Evolutionary conservation across 1,284 basidiomycete genomes (phyloP), one percentile per base, ranked within the genome.

Genomic region (Irpex sp.): DNA sequence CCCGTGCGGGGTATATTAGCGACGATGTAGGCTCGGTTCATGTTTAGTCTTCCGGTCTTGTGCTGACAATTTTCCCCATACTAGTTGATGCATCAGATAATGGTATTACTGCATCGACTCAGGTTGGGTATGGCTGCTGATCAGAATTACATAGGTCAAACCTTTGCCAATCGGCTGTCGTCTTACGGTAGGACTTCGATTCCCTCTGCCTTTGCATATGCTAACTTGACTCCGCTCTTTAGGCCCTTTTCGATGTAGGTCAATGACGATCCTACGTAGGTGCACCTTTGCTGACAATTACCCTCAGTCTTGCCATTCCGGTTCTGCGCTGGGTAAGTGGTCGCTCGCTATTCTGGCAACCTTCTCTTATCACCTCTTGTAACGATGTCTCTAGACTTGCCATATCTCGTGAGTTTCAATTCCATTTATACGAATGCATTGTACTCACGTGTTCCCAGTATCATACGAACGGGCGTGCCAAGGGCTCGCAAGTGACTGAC

Each of bases 241-340:
- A 91, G 89, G 86, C 81, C 11, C 63, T 92, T 19, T 91, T 90
- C 67, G 90, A 91, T 68, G 89, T 90, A 71, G 71, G 84, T 72
- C 21, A 26, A 26, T 26, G 21, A 1, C 21, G 3, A 26, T 26
- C 1, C 21, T 26, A 26, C 21, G 21, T 26, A 26, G 21, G 21
- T 26, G 21, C 21, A 26, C 21, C 21, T 26, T 26, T 26, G 21
- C 37, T 62, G 33, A 56, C 58, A 53, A 57, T n/a, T 39, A 13
- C 36, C 5, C 46, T 9, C 26, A 87, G 84, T 84, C 82, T 3
- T 88, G 86, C 68, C 86, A 88, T 68, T 88, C 86, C 3, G 86
- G 84, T 35, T 87, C 85, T 3, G 81, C 78, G 0, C 76, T 88
- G 13, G 86, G 86, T 87, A 69, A 49, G 80, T 67, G 9, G 15